Base-by-base conservation (phyloP, 495 filamentous ascomycete genomes). In the Parathielavia appendiculata region DNA sequence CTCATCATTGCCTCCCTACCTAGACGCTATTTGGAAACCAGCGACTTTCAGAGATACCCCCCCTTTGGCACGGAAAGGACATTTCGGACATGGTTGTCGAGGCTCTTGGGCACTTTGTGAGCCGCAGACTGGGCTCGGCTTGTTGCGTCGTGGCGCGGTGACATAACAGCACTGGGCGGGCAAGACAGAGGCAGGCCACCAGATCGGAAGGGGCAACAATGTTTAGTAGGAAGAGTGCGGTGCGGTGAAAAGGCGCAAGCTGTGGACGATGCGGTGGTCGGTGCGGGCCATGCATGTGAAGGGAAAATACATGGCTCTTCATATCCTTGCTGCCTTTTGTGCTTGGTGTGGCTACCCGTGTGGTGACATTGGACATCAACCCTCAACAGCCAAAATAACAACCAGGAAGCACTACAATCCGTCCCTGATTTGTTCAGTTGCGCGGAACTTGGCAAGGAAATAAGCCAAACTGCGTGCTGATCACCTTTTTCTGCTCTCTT, bases 11-110 rank as follows among this genome's bases (percentile, higher is more conserved):
- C 49, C 56, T 58, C 39, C 49, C 49, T 51, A 22, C 56, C 48
- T 58, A 52, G 56, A 58, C 56, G 56, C 56, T 51, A 47, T 58
- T 58, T 52, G 56, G 56, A 58, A 51, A 58, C 40, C 11, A 45
- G 56, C 56, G 47, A 58, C 49, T 52, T 58, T 56, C 40, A 45
- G 30, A 58, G 56, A 51, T 44, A 58, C 40, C 47, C 56, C 56
- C 56, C 49, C n/a, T n/a, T 41, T 32, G 22, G 38, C 12, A 45
- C 39, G 56, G 48, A 52, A 52, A 23, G 17, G n/a, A 49, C 44
- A 40, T 30, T 51, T 58, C 49, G 48, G 56, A 51, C 7, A 58
- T 58, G 56, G 56, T 46, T 58, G 56, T 52, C 56, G 56, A 58
- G 56, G 41, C 41, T 55, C 16, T 46, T 8, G 52, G 52, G 52